Evolutionary conservation across 768 basidiomycete genomes (phyloP).

Genomic region (Agrocybe praecox): DNA sequence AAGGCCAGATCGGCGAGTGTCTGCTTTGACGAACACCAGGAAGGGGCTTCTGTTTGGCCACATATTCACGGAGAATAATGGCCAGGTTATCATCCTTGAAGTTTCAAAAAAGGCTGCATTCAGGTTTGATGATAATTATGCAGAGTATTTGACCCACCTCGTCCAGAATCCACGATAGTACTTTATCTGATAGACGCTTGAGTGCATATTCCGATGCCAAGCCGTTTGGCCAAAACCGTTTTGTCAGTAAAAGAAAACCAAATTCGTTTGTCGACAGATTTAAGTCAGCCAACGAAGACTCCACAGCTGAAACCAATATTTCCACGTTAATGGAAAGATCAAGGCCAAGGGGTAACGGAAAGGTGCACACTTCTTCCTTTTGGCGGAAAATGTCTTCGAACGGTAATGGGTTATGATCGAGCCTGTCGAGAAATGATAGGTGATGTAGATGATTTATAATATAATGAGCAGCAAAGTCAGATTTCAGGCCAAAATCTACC

Average conservation of each 20-base stretch:
- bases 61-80: slow-evolving; percentile 65
- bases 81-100: slow-evolving; percentile 68
- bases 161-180: slow-evolving; percentile 72
- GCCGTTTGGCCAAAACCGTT: slow-evolving; percentile 75
- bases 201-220: slow-evolving; percentile 74
- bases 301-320: slow-evolving; percentile 68
- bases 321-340: slow-evolving; percentile 77
- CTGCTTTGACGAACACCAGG: slow-evolving; percentile 62
- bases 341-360: slow-evolving; percentile 71
- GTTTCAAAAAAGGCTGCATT: slow-evolving; percentile 4
- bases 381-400: slow-evolving; percentile 31
- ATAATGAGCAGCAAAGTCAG: slow-evolving; percentile 51
- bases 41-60: slow-evolving; percentile 55
- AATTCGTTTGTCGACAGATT: slow-evolving; percentile 76
- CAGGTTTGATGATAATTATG: background rate
- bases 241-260: slow-evolving; percentile 68
- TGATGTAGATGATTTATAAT: slow-evolving; percentile 63
- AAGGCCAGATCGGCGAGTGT: slow-evolving; percentile 60
- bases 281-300: slow-evolving; percentile 68
- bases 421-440: slow-evolving; percentile 60
- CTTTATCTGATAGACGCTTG: slow-evolving; percentile 55
- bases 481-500: slow-evolving; percentile 57
- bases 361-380: slow-evolving; percentile 48
- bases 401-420: slow-evolving; percentile 41
- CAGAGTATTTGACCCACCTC: slow-evolving; percentile 50